Base-by-base conservation (phyloP, 495 filamentous ascomycete genomes). In the Massariosphaeria phaeospora region DNA sequence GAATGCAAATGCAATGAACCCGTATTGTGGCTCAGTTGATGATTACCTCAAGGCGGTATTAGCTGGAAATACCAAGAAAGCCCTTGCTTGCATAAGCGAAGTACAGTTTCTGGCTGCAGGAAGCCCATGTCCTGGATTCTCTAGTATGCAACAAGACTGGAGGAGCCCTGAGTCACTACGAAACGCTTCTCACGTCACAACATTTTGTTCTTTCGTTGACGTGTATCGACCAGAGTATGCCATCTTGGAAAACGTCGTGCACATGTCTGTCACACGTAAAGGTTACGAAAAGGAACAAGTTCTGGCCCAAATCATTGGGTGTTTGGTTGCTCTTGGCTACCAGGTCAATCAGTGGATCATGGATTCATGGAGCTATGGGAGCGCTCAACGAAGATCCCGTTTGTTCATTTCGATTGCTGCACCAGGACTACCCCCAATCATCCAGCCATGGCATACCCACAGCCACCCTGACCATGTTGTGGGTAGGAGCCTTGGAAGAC, bases 121-220 rank as follows among this genome's bases (percentile, higher is more conserved):
- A 0, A 83, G 76, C 52, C 86, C 86, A 0, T 91, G 86, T 58
- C 85, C 81, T 31, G 87, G 84, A 0, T 90, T 85, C 64, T 86
- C 84, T 1, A 43, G 58, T 0, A 64, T 83, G 0, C 87, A 88
- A n/a, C 25, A 33, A 0, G 64, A 77, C 49, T 80, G 72, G 55
- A 53, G 72, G 53, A 59, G 73, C 69, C 52, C 66, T 23, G 40
- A 75, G 69, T 68, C 71, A 0, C 60, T 82, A 20, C 75, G 76
- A 41, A 87, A 91, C 64, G 81, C 80, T 20, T 88, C 84, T 0
- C 72, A 88, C 35, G 75, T 89, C 2, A 84, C 85, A 0, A 84
- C 84, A 0, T 84, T 89, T n/a, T 79, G 81, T 3, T 74, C 87
- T 0, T 86, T 76, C 52, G 70, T 89, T 3, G 87, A 90, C 52